Base-by-base conservation (phyloP, 148 eudicot genomes). In the Limonium bicolor region DNA sequence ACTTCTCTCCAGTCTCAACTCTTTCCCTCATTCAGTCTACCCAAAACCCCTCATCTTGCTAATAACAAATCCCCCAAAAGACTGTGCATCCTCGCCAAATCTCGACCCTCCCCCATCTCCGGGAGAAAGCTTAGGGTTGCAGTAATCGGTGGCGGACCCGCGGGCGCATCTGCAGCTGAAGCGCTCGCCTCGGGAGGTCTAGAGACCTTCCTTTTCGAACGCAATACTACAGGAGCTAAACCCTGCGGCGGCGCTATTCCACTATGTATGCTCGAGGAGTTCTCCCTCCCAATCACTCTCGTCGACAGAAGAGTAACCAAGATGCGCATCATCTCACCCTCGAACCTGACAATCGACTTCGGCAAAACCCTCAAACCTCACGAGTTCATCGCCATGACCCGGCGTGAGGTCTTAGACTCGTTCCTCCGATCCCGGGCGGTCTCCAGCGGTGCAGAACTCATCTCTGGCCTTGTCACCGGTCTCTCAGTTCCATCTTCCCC, bases 161-260 rank as follows among this genome's bases (percentile, higher is more conserved):
- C 94, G 0, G 96, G 94, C 0, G 65, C 96, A 23, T 87, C 83
- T 18, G 76, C 94, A 16, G 96, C 94, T 0, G 83, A 87, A 27
- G 67, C 94, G 3, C 72, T 87, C 5, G 66, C 94, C 23, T 9
- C 58, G 11, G 83, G 86, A 29, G 94, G 94, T 16, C 46, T 87
- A 9, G 86, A 83, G 50, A 87, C 96, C 1, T 87, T 71, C 49
- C 59, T 87, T 22, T 87, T 87, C 54, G 94, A 87, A 23, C 90
- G 96, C 20, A 72, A 63, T 56, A 72, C 82, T 2, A 27, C 61
- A 18, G 73, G 74, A 5, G 80, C 96, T 27, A 87, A 87, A 55
- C 94, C 96, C 14, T 87, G 96, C 62, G 96, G 94, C 23, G 94
- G 94, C 32, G 96, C 96, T 2, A 79, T 87, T 36, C 96, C 96